Conservation (phyloP, 768 basidiomycete species). For the Pleurotus eryngii region DNA sequence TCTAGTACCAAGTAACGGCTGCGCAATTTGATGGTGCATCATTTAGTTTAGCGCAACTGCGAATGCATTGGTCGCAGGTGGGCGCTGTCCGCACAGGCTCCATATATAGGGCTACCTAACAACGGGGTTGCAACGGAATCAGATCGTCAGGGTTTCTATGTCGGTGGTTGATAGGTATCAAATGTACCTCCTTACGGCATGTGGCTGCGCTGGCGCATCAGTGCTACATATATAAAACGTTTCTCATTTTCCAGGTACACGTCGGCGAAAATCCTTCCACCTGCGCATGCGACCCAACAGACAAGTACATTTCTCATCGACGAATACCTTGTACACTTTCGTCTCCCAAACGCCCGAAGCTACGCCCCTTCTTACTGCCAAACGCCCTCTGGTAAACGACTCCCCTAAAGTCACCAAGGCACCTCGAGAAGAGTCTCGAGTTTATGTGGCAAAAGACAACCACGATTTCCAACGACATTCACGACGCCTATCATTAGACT, state of each 20-base stretch:
- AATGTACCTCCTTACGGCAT: not conserved
- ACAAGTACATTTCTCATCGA: slow-evolving; percentile 8
- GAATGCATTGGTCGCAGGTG: too few species aligned
- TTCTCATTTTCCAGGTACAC: not conserved
- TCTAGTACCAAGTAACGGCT: too few species aligned
- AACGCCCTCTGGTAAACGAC: not conserved
- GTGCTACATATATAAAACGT: not conserved
- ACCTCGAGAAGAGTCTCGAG: not conserved
- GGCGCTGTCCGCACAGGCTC: too few species aligned
- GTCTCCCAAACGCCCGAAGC: not conserved
- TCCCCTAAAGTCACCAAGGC: not conserved
- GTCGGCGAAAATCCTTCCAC: not conserved
- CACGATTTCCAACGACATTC: not conserved
- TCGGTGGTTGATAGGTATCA: not conserved
- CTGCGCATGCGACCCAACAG: slow-evolving; percentile 2
- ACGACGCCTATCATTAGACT: slow-evolving; percentile 6
- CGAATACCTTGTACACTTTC: slow-evolving; percentile 3
- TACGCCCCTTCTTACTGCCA: not conserved
- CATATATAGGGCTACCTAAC: not conserved
- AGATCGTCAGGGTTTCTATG: not conserved
- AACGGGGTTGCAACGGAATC: not conserved
- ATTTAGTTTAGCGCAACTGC: too few species aligned
- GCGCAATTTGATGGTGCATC: too few species aligned
- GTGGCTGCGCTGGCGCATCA: not conserved
- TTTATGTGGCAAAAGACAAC: not conserved